phyloP scores from a whole-genome alignment of 2,329 filamentous ascomycete species.

The Leptographium wingfieldii region DNA sequence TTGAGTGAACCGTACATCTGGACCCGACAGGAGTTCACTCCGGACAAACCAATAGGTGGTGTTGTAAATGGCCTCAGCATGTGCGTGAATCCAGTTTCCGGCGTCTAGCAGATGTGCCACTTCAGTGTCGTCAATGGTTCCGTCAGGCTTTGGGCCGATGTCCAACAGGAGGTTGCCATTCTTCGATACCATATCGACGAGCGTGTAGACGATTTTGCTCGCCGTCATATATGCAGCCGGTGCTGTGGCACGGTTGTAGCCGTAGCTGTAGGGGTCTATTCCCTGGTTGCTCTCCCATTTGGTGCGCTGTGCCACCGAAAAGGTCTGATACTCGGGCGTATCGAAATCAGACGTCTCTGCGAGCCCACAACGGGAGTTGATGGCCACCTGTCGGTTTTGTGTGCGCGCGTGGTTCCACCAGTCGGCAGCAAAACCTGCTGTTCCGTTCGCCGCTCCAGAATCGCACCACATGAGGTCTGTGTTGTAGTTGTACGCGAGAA shows the following conservation, averaged over 20 bases:
- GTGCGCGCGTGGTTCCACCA: conserved; percentile 27
- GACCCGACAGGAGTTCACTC: conserved; percentile 1
- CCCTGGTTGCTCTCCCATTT: conserved; percentile 50
- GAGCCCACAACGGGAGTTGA: conserved; percentile 45
- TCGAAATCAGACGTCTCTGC: conserved; percentile 37
- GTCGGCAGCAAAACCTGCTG: conserved; percentile 24
- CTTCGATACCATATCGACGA: conserved; percentile 40
- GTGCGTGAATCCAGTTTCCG: conserved; percentile 38
- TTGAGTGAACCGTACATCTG: conserved; percentile 29
- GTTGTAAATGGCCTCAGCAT: conserved; percentile 43
- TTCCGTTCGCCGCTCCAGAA: conserved; percentile 28
- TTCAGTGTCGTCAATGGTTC: conserved; percentile 37
- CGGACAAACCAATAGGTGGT: conserved; percentile 40
- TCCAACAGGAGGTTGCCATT: conserved; percentile 45
- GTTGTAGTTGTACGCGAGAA: conserved; percentile 26
- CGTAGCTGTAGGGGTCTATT: conserved; percentile 48
- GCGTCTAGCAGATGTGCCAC: conserved; percentile 33
- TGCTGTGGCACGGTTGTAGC: conserved; percentile 44
- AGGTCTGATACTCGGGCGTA: conserved; percentile 44
- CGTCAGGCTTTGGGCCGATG: conserved; percentile 42
- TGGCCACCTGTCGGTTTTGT: conserved; percentile 34
- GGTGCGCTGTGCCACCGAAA: conserved; percentile 33
- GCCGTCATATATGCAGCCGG: conserved; percentile 38
- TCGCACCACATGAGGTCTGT: conserved; percentile 40
- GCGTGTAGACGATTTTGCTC: conserved; percentile 28